Percentiles rank a stretch among this genome's conserved stretches.
Evolutionary conservation across 345 rosid genomes (phyloP).

Genomic region (Arabidopsis suecica): DNA sequence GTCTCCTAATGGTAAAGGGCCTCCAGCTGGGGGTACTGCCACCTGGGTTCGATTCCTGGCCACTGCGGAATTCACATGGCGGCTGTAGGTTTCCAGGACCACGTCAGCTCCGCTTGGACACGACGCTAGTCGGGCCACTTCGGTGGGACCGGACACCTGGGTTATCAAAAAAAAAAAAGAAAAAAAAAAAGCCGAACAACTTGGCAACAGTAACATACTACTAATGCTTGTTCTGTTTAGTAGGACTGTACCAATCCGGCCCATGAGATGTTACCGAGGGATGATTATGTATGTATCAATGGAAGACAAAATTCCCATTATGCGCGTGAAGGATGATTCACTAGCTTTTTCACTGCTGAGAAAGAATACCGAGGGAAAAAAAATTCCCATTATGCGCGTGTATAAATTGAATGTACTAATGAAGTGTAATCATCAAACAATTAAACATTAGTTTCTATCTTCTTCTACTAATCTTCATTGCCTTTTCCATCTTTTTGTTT

Average conservation of each 20-base stretch:
- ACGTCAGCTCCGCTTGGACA: no score
- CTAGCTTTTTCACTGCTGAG: not conserved
- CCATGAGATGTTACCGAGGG: not conserved
- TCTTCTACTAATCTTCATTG: not conserved
- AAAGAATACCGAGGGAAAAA: not conserved
- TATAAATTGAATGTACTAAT: not conserved
- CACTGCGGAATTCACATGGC: no score
- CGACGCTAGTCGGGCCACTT: no score
- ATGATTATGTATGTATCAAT: not conserved
- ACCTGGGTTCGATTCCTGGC: no score
- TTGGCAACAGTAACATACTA: not conserved
- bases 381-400: not conserved
- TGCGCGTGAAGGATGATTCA: not conserved
- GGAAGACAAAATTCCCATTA: no score
- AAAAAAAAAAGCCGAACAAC: not conserved
- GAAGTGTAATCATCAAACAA: not conserved
- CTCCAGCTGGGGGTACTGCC: no score
- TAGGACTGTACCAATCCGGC: not conserved
- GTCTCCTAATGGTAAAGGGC: no score
- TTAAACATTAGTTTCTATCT: not conserved
- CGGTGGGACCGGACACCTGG: no score
- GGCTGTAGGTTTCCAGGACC: no score
- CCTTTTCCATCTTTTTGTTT: not conserved
- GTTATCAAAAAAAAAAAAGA: no score
- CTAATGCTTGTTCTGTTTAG: not conserved